Evolutionary conservation across 2,329 filamentous ascomycete genomes (phyloP).

Genomic region (Coniochaeta ligniaria): DNA sequence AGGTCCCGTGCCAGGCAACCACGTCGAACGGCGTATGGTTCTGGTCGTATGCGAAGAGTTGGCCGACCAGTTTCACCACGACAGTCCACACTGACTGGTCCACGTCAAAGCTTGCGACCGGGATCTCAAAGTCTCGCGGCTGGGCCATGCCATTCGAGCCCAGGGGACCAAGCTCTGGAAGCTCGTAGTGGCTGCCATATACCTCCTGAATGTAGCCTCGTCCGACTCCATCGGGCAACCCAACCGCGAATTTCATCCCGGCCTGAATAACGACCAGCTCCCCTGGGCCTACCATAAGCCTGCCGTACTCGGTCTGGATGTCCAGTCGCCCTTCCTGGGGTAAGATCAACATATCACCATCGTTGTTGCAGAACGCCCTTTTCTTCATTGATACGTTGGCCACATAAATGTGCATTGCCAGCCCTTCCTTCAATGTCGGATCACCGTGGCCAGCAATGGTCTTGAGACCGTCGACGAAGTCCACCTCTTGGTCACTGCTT

Average conservation of each 20-base stretch:
- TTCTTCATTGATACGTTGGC: constrained; percentile 60
- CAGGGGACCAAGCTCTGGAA: constrained; percentile 52
- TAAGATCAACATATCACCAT: constrained; percentile 41
- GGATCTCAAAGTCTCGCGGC: constrained; percentile 53
- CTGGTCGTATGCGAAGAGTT: constrained; percentile 53
- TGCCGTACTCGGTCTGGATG: constrained; percentile 58
- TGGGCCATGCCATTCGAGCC: constrained; percentile 53
- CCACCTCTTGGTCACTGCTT: constrained; percentile 26
- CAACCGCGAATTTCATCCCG: constrained; percentile 38
- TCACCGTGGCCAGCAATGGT: constrained; percentile 65
- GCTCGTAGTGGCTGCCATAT: constrained; percentile 49
- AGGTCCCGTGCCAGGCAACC: constrained; percentile 66
- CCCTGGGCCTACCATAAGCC: constrained; percentile 52
- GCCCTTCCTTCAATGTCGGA: constrained; percentile 58
- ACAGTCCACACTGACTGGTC: constrained; percentile 48
- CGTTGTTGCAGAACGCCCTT: constrained; percentile 47
- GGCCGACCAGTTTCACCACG: constrained; percentile 54
- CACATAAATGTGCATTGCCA: constrained; percentile 63
- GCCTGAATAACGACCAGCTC: constrained; percentile 59
- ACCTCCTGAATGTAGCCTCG: constrained; percentile 56
- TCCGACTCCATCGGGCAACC: constrained; percentile 41
- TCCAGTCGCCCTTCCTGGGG: constrained; percentile 57
- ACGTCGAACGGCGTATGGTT: constrained; percentile 64
- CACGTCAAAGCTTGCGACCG: constrained; percentile 49
- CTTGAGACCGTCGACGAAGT: constrained; percentile 40